Percentiles rank a stretch among this genome's conserved stretches.
Conservation (phyloP, 2,329 filamentous ascomycete genomes). For the Gremmenia infestans region DNA sequence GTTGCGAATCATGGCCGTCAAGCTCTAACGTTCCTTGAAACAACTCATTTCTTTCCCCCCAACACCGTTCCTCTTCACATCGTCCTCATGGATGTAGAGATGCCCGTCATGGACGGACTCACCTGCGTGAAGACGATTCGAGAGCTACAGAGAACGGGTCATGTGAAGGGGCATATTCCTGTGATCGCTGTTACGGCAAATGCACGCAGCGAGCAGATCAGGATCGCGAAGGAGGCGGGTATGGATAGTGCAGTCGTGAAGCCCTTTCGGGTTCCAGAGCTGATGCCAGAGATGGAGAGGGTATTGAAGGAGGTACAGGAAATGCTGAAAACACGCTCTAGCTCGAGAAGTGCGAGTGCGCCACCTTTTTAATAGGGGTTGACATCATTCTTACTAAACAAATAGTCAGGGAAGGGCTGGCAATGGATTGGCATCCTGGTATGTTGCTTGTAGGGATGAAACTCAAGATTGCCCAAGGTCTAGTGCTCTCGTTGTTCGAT, state of each 20-base stretch:
- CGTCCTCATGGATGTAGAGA: slow-evolving; percentile 44
- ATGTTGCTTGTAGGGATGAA: too few species aligned
- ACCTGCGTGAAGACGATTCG: slow-evolving; percentile 39
- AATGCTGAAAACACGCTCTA: background rate
- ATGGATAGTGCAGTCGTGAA: slow-evolving; percentile 69
- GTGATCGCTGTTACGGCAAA: slow-evolving; percentile 46
- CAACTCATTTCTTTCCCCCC: slow-evolving; percentile 50
- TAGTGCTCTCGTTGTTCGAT: too few species aligned
- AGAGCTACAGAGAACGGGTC: slow-evolving; percentile 33
- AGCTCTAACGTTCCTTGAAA: slow-evolving; percentile 51
- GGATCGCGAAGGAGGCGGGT: slow-evolving; percentile 33
- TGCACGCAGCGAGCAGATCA: slow-evolving; percentile 38
- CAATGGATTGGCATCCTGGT: too few species aligned
- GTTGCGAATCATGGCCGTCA: slow-evolving; percentile 61
- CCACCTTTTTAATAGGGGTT: background rate
- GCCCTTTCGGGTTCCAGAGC: slow-evolving; percentile 64
- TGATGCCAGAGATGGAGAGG: slow-evolving; percentile 58
- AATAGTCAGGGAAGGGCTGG: too few species aligned
- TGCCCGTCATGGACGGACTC: slow-evolving; percentile 46
- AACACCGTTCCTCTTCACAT: slow-evolving; percentile 48
- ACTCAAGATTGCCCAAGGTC: too few species aligned
- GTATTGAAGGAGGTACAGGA: background rate
- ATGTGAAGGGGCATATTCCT: slow-evolving; percentile 44
- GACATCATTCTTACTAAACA: too few species aligned
- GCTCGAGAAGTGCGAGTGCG: background rate